phyloP scores from a whole-genome alignment of 2,329 filamentous ascomycete genomes.

The Bimuria novae-zelandiae region DNA sequence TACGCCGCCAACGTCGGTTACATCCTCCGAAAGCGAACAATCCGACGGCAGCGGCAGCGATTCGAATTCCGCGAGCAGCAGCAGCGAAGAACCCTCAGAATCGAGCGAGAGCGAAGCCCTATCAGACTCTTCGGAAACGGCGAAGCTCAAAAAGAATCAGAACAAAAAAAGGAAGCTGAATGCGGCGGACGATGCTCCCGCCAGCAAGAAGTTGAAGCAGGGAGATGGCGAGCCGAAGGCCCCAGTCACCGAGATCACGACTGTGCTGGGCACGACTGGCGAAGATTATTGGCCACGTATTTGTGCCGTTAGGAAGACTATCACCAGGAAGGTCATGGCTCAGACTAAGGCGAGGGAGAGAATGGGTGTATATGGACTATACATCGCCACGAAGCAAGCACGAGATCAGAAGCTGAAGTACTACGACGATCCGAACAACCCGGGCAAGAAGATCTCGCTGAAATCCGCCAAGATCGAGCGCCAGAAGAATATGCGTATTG shows the following conservation, averaged over 20 bases:
- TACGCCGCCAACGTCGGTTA: slow-evolving; percentile 38
- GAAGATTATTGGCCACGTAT: slow-evolving; percentile 3
- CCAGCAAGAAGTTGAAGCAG: slow-evolving; percentile 23
- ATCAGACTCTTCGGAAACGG: slow-evolving; percentile 10
- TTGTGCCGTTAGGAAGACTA: not conserved
- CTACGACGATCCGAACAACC: slow-evolving; percentile 3
- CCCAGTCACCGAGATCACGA: slow-evolving; percentile 3
- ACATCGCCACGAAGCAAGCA: not conserved
- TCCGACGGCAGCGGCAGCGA: not conserved
- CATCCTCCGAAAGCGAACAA: not conserved
- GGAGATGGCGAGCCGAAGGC: not conserved
- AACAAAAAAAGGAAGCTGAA: slow-evolving; percentile 36
- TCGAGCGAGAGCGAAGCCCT: slow-evolving; percentile 21
- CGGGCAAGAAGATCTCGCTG: not conserved
- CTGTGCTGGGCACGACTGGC: slow-evolving; percentile 4
- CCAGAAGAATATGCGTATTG: slow-evolving; percentile 13
- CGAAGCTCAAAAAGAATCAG: slow-evolving; percentile 17
- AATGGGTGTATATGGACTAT: slow-evolving; percentile 10
- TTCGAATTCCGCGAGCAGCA: not conserved
- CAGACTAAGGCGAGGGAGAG: slow-evolving; percentile 17
- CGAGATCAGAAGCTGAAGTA: slow-evolving; percentile 5
- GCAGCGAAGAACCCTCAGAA: not conserved
- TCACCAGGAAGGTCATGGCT: slow-evolving; percentile 1
- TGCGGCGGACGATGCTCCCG: slow-evolving; percentile 9
- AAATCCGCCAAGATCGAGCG: slow-evolving; percentile 10